Evolutionary conservation across 1,139 yeast genomes (phyloP), one percentile per base, ranked within the genome.

Genomic region (Wickerhamomyces sp.): DNA sequence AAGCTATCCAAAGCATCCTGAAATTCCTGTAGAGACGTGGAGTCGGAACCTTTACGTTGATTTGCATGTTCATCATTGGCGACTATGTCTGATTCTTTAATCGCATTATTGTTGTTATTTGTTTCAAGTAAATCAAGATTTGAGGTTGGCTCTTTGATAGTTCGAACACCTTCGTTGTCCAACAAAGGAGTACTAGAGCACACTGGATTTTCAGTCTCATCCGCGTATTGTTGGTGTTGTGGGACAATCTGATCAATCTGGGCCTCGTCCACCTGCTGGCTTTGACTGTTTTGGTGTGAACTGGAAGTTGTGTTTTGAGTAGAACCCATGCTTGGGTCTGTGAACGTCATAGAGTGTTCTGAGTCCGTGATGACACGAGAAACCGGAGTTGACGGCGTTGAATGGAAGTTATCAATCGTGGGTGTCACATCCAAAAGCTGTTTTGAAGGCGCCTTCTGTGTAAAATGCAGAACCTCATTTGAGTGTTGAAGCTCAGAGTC

Each of bases 321-420:
- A 16, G 47, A 49, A 8, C 41, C 28, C 3, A 53, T 47, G 31
- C 48, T 44, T 18, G 47, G 50, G 16, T 46, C 45, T 6, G 55
- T 51, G 41, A 51, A 51, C 10, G 48, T 35, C n/a, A 47, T 37
- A 5, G 54, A 50, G 16, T 49, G 49, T 17, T 51, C 55, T 3
- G 53, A 44, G 5, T 39, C 34, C 4, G 52, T 41, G 2, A 34
- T 33, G 4, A 41, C 45, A 23, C 48, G 38, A 3, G 54, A 49
- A 29, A 49, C 30, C 3, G 52, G 53, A 1, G 50, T 45, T 1
- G 46, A 32, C 4, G 49, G 40, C 4, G 36, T 23, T n/a, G 33
- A 13, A 18, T 31, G 16, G 6, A 14, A 10, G 4, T 6, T 5
- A 6, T 26, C 25, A 5, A 20, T 27, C n/a, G 21, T 26, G 26